These are phyloP conservation scores for Sphaerulina populicola DNA, from an alignment of 2,329 filamentous ascomycete genomes.

Conservation along the genomic window DNA sequence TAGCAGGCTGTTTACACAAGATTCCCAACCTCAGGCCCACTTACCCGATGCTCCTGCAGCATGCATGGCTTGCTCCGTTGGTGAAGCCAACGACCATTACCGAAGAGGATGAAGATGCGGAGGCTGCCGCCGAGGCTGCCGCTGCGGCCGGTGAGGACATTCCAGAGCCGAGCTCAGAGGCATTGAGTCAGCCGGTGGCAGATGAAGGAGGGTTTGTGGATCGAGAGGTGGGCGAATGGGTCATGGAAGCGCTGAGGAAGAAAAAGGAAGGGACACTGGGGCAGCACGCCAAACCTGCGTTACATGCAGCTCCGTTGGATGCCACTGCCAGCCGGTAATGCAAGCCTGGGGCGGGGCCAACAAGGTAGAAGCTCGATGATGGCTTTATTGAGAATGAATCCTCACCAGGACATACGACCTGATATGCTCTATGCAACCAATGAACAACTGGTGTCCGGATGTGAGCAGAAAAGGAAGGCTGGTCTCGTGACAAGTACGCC, in stretches of 20 bases:
- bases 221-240: conserved; percentile 79
- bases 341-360: not conserved
- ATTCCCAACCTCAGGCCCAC: conserved; percentile 86
- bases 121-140: conserved; percentile 27
- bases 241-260: conserved; percentile 59
- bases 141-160: conserved; percentile 17
- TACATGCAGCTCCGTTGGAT: conserved; percentile 81
- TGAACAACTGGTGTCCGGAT: not conserved
- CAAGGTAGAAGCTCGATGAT: not conserved
- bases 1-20: conserved; percentile 84
- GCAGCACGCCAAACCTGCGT: conserved; percentile 59
- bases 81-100: conserved; percentile 67
- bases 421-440: not conserved
- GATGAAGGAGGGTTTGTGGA: conserved; percentile 45
- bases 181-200: conserved; percentile 34
- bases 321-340: conserved; percentile 31
- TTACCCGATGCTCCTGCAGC: conserved; percentile 79
- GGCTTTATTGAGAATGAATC: not conserved
- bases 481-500: conserved; percentile 13
- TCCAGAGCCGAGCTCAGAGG: conserved; percentile 2
- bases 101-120: conserved; percentile 59
- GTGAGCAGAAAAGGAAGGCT: conserved; percentile 10
- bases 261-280: conserved; percentile 52
- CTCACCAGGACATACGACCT: not conserved
- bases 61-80: conserved; percentile 74